These are phyloP conservation scores for Taphrina pruni DNA, from an alignment of 1,139 yeast species.

Conservation along the genomic window DNA sequence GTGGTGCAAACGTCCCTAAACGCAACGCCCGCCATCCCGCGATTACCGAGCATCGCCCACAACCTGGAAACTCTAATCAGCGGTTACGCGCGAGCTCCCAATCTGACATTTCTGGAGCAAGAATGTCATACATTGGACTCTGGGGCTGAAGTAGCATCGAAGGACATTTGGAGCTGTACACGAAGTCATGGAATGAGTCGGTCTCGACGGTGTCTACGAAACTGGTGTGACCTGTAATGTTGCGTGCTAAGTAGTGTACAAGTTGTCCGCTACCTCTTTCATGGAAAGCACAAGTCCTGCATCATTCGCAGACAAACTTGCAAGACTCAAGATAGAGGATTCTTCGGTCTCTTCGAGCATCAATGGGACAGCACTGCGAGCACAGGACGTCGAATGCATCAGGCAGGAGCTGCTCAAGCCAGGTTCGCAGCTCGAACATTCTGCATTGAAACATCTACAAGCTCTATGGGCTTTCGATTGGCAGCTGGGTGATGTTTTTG, in stretches of 20 bases:
- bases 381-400: background rate
- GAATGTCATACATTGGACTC: too few relatives aligned
- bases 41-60: too few relatives aligned
- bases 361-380: background rate
- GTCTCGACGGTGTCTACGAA: too few relatives aligned
- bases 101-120: too few relatives aligned
- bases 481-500: slow-evolving; percentile 9
- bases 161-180: too few relatives aligned
- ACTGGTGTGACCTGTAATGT: too few relatives aligned
- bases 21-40: too few relatives aligned
- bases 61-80: too few relatives aligned
- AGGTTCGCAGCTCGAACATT: background rate
- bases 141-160: too few relatives aligned
- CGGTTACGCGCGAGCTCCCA: too few relatives aligned
- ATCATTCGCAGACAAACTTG: slow-evolving; percentile 2
- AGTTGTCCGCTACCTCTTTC: background rate
- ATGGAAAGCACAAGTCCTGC: background rate
- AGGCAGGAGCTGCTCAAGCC: background rate
- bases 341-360: background rate
- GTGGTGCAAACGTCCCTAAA: too few relatives aligned
- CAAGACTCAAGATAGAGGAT: background rate
- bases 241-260: background rate
- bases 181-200: too few relatives aligned
- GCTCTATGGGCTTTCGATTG: slow-evolving; percentile 14
- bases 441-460: background rate